Conservation (phyloP, 2,329 filamentous ascomycete genomes). For the Ceratocystis smalleyi region DNA sequence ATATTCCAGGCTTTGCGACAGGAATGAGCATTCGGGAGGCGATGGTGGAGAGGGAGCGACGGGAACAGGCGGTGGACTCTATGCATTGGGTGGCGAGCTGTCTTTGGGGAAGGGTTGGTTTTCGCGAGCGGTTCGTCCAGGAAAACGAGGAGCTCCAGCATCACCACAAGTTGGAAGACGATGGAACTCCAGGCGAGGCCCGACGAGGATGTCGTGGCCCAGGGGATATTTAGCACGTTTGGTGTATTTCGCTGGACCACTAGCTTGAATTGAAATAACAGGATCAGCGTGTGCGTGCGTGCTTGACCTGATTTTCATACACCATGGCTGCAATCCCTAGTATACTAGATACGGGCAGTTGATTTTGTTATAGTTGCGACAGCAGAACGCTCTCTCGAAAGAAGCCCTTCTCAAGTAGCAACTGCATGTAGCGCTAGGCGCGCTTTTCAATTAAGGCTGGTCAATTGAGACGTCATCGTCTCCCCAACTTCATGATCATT, state of each 20-base stretch:
- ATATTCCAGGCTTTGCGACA: conserved; percentile 27
- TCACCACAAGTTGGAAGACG: not conserved
- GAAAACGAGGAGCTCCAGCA: not conserved
- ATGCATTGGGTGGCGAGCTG: conserved; percentile 28
- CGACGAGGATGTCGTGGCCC: not conserved
- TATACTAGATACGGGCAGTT: too few relatives aligned
- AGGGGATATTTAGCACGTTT: not conserved
- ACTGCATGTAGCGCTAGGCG: too few relatives aligned
- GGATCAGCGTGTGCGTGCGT: too few relatives aligned
- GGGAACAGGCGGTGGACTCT: conserved; percentile 28
- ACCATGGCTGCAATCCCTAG: too few relatives aligned
- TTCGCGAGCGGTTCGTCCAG: conserved; percentile 19
- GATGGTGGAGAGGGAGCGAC: conserved; percentile 26
- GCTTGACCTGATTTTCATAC: too few relatives aligned
- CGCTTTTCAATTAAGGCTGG: too few relatives aligned
- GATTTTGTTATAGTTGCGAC: too few relatives aligned
- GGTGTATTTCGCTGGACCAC: not conserved
- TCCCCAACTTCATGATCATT: not conserved
- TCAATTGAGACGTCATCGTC: not conserved
- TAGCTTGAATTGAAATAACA: not conserved
- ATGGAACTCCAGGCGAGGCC: not conserved
- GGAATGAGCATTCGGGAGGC: conserved; percentile 32
- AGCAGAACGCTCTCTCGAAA: too few relatives aligned
- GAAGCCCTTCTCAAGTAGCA: too few relatives aligned
- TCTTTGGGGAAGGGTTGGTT: conserved; percentile 35